Conservation (phyloP, 352 stramenopile genomes). For the Phytophthora aleatoria region DNA sequence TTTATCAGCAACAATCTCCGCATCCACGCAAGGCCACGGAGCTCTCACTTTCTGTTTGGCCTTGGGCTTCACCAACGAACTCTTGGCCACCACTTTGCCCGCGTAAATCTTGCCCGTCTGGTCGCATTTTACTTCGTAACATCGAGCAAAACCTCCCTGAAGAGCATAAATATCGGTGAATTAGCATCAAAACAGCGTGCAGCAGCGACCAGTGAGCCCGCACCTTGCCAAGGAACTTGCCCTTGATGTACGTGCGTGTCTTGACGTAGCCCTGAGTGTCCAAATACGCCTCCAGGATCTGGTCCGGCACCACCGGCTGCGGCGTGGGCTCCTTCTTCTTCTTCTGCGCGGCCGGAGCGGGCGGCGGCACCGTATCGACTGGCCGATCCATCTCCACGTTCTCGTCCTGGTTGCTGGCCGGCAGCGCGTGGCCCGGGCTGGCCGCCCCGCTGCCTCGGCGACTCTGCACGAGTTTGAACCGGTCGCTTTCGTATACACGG, state of each 20-base stretch:
- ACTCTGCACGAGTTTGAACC: constrained; percentile 46
- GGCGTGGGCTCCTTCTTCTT: constrained; percentile 45
- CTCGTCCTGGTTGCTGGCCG: constrained; percentile 10
- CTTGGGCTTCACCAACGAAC: constrained; percentile 96
- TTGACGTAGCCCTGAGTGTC: constrained; percentile 58
- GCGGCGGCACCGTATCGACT: not conserved
- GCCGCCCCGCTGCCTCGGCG: constrained; percentile 24
- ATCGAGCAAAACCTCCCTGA: constrained; percentile 97
- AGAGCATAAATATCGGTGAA: constrained; percentile 3
- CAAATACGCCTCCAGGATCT: constrained; percentile 72
- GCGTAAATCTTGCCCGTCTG: constrained; percentile 94
- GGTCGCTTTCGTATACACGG: constrained; percentile 38
- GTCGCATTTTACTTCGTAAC: constrained; percentile 95
- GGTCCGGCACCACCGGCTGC: constrained; percentile 51
- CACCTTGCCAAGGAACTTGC: constrained; percentile 95
- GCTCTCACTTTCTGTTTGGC: constrained; percentile 94
- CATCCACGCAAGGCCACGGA: not conserved
- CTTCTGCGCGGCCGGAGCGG: constrained; percentile 15
- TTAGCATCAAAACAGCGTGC: constrained; percentile 3
- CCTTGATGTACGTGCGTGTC: constrained; percentile 88
- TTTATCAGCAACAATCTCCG: constrained; percentile 7
- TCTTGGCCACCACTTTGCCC: constrained; percentile 98
- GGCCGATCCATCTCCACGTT: constrained; percentile 24
- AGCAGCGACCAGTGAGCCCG: not conserved
- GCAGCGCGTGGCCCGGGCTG: constrained; percentile 11